Evolutionary conservation across 139 green algal genomes (phyloP), one percentile per base, ranked within the genome.

Genomic region (Picochlorum sp.): DNA sequence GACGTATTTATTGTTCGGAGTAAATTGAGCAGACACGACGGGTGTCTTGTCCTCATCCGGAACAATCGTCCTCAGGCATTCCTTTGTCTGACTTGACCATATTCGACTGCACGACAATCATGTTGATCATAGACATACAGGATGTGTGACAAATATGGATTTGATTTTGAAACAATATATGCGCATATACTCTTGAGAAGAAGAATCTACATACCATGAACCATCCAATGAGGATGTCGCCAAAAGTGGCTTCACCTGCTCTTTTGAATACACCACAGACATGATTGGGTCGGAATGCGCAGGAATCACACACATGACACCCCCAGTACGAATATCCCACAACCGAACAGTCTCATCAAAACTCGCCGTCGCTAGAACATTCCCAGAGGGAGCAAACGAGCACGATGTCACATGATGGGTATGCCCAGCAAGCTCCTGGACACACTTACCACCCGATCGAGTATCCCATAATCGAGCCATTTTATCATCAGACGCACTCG

Each of bases 251-350:
- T 59, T 77, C 37, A 77, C 79, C 91, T 8, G 85, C 68, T 20
- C 83, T 66, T 14, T 73, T 60, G 18, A 96, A 66, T 95, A 95
- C 70, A 83, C 69, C 23, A 95, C 81, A 0, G 73, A 71, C 2
- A 86, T 92, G 13, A 97, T 74, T 9, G 91, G 91, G 73, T 97
- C 91, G 0, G 81, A 90, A 72, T 97, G 91, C 7, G 88, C 91
- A 11, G 91, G 89, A 13, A 97, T 77, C 31, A 51, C 26, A 9
- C 77, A 73, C 26, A 96, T 57, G 63, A 63, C 81, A 13, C 65
- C 63, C 9, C 81, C 88, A 11, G 68, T 77, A 14, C 76, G 75
- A 16, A 89, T 77, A 55, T 94, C 83, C 91, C 91, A 97, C 54
- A 97, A 47, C 4, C 82, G 65, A 20, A 97, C 64, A 6, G 84